Evolutionary conservation across 2,329 filamentous ascomycete species (phyloP), one percentile per base, ranked within the genome.

Genomic region (Pseudogymnoascus verrucosus): DNA sequence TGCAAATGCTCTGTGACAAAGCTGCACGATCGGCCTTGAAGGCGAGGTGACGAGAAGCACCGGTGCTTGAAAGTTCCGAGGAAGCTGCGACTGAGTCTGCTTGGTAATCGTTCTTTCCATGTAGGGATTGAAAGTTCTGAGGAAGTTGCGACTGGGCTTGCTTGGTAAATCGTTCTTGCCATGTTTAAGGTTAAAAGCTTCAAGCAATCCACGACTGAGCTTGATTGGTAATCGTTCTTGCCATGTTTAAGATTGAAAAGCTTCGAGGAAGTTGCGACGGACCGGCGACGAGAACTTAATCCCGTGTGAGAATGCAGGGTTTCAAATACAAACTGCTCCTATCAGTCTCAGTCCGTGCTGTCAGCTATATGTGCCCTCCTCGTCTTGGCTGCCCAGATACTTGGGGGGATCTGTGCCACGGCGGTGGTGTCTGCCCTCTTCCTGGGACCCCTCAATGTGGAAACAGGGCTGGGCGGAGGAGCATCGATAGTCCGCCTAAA

Each of bases 381-480:
- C 12, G 67, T 76, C 10, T 68, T 71, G 44, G 61, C 75, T 16
- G 69, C 72, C 2, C 75, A 77, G 62, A 71, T 75, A 16, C 57
- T 70, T 2, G 75, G 70, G 5, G 72, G 69, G 1, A 76, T 77
- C 19, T 68, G 67, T 23, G 76, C 78, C 1, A 76, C 79, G 1
- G 76, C 76, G 5, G 69, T 80, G 6, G 78, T 79, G 2, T 68
- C 70, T 3, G 76, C 69, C 63, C 70, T 82, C 0, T 80, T 80
- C 66, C 77, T 77, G 1, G 78, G 78, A 47, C 70, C 72, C 5
- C 73, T 81, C 42, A 76, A 77, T 42, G 75, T 79, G 1, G 71
- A 73, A 8, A 81, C 79, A 5, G 74, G 71, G 0, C 74, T 81
- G 1, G 73, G 74, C 36, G 74, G 72, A 19, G 75, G 75, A 5